Base-by-base conservation (phyloP, 805 yeast species). In the Spathaspora girioi region DNA sequence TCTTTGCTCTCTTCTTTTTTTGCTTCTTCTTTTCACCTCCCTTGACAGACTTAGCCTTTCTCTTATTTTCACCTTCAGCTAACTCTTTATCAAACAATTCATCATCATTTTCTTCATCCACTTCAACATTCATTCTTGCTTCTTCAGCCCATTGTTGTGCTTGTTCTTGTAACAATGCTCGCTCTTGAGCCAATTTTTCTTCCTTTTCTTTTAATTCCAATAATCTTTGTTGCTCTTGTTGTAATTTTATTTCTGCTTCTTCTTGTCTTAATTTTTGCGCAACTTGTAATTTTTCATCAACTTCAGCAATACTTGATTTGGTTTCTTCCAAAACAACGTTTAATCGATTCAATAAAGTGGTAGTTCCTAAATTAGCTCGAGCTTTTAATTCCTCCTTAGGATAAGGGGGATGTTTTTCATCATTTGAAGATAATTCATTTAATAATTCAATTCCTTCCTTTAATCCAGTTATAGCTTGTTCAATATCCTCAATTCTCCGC, bases 301-400 rank as follows among this genome's bases (percentile, higher is more conserved):
- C 74, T 51, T 79, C 77, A 15, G 66, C 66, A 52, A 89, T 92
- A 66, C 78, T 84, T 54, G 79, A 85, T 56, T 76, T 74, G 56
- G 94, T 97, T 57, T 89, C 93, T 23, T 78, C 82, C 48, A 87
- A 71, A 27, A 85, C 81, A 53, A 85, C 80, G 57, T 80, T 87
- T 56, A 94, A 76, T 63, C 91, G 86, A 52, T 81, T 83, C 54
- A 80, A 75, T 64, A 91, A 76, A 0, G 97, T 87, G 51, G 84
- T 81, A 47, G 83, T 77, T 64, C 96, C 97, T 79, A 90, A 80
- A 57, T 81, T 80, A n/a, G 94, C 93, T 70, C 97, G 84, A 58
- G 91, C 86, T 60, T 84, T 86, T 58, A 94, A 75, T 56, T 92
- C 97, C 17, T 82, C 82, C 26, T 86, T 76, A 1, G 96, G 86